Evolutionary conservation across 2,329 filamentous ascomycete species (phyloP).

Genomic region (Phialophora verrucosa): DNA sequence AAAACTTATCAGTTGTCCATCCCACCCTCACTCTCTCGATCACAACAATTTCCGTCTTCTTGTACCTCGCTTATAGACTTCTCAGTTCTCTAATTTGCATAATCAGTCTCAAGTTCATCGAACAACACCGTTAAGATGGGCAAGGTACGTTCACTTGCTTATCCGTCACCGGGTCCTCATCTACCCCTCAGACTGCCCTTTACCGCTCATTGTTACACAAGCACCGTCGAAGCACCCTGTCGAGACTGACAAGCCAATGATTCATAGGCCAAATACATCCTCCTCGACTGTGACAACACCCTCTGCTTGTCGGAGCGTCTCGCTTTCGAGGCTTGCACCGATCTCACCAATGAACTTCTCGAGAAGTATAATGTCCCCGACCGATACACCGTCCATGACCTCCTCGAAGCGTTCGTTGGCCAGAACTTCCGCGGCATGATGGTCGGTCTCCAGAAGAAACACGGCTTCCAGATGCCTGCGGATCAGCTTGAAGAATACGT

Average conservation of each 20-base stretch:
- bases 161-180: neutral
- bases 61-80: conserved; percentile 21
- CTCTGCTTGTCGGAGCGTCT: conserved; percentile 90
- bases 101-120: conserved; percentile 2
- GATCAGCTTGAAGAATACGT: conserved; percentile 80
- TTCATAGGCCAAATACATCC: conserved; percentile 68
- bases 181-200: conserved; percentile 8
- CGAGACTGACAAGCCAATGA: conserved; percentile 14
- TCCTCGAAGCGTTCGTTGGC: conserved; percentile 88
- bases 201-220: conserved; percentile 15
- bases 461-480: conserved; percentile 71
- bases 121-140: conserved; percentile 30
- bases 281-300: conserved; percentile 84
- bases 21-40: conserved; percentile 9
- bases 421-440: conserved; percentile 89
- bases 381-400: conserved; percentile 77
- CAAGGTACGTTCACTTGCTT: conserved; percentile 23
- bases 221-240: conserved; percentile 14
- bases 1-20: conserved; percentile 22
- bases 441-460: conserved; percentile 74
- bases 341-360: conserved; percentile 87
- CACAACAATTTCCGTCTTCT: conserved; percentile 17
- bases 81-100: conserved; percentile 5
- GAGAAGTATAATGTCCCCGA: conserved; percentile 66
- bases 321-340: conserved; percentile 90